Base-by-base conservation (phyloP, 495 filamentous ascomycete species). In the Aspergillus cavernicola region DNA sequence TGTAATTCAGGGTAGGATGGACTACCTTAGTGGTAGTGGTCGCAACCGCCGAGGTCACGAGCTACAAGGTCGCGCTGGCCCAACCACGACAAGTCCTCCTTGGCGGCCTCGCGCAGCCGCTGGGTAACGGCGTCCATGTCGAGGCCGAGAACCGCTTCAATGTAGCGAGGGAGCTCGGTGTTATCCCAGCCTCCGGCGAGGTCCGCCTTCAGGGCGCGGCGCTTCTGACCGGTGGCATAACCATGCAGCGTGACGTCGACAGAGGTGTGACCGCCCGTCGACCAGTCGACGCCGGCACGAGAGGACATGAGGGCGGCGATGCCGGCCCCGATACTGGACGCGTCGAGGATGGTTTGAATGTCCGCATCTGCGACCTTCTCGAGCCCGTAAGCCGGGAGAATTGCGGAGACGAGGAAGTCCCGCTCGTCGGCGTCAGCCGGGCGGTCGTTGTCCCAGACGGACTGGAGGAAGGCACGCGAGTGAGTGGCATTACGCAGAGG, bases 171-270 rank as follows among this genome's bases (percentile, higher is more conserved):
- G 1, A 49, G n/a, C 31, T 49, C 45, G 9, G 45, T 49, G 15
- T 49, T 49, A 36, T 49, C 45, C 45, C 45, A 49, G 1, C 45
- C 45, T 1, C 45, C 45, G 4, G 45, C 45, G 5, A 49, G 45
- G 22, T 49, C 45, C 45, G 45, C 45, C 45, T 36, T 19, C 6
- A 49, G 31, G 3, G 45, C 45, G 2, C 29, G 29, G 9, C 31
- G 45, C 45, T 49, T 49, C 7, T 9, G 16, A 1, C 45, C 45
- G 1, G 45, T 29, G 3, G 45, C 45, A 22, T 49, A 49, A 4
- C 45, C 45, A 33, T 49, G 45, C 28, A 49, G 45, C 26, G 45
- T 49, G 18, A 49, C 45, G n/a, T 49, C 45, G 9, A 49, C 45
- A 10, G 45, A 36, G 31, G 45, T 49, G 20, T 49, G 45, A 3